Evolutionary conservation across 306 rosid genomes (phyloP), one percentile per base, ranked within the genome.

Genomic region (Citrullus colocynthis): DNA sequence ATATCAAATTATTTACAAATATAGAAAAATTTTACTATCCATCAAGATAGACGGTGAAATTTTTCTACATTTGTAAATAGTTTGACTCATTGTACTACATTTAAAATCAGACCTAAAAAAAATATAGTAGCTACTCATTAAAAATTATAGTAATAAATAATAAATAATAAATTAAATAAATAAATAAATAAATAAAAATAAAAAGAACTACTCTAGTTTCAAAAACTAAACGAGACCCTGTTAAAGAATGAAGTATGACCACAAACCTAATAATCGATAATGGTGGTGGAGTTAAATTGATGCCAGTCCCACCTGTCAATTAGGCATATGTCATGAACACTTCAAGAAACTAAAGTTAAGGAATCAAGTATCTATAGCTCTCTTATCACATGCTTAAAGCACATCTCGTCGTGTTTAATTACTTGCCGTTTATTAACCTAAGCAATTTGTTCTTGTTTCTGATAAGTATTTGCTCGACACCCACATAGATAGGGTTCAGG

Each of bases 201-300:
- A 24, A 32, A 16, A 5, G 0, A 65, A 7, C 39, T 44, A 21
- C 75, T 66, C 32, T 21, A 45, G 51, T 70, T 45, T 44, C 52
- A 21, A 5, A 6, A 44, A 45, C 12, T 11, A 59, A 34, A 70
- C n/a, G 62, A n/a, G 34, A 51, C 30, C 17, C 7, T 42, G 67
- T 80, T 30, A 30, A 21, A 15, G 56, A 64, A 80, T 60, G 59
- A 17, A 13, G 72, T 72, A 58, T 75, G 7, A 62, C 32, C 20
- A 75, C 83, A 36, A 84, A 94, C 98, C 98, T 91, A 77, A 94
- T 88, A 44, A 94, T 94, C 48, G 96, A 85, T 66, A 62, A 84
- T 9, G 98, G 98, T 79, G 98, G 98, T 32, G 98, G 98, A 85
- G 98, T 94, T 73, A 94, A 86, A 88, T 94, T 94, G 88, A 91